phyloP scores from a whole-genome alignment of 108 stramenopile species.

The Nitzschia palea region DNA sequence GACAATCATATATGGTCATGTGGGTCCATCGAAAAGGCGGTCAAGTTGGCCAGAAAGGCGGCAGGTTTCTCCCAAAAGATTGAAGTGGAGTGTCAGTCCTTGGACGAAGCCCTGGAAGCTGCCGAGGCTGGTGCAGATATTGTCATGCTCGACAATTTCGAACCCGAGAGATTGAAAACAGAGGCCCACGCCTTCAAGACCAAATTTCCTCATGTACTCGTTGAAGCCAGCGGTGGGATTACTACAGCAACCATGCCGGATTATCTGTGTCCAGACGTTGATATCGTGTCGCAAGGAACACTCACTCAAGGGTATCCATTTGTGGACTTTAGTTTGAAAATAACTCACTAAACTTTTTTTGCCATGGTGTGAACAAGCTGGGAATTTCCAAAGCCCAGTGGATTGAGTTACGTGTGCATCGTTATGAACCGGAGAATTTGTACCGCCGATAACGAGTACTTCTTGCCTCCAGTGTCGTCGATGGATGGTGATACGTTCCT shows the following conservation, averaged over 20 bases:
- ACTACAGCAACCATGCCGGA: constrained; percentile 88
- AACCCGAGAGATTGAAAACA: constrained; percentile 67
- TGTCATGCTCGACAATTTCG: constrained; percentile 99
- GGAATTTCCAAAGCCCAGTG: not conserved
- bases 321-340: constrained; percentile 95
- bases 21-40: constrained; percentile 91
- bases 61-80: constrained; percentile 98
- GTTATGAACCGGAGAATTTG: too few species aligned
- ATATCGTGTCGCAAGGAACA: constrained; percentile 94
- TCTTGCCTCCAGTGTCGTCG: too few species aligned
- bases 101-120: constrained; percentile 93
- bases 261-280: constrained; percentile 88
- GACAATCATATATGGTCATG: constrained; percentile 94
- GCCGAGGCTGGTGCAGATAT: constrained; percentile 89
- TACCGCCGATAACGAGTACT: too few species aligned
- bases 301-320: constrained; percentile 98
- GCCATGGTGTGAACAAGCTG: not conserved
- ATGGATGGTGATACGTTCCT: not conserved
- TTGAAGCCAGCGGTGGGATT: constrained; percentile 99
- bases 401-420: not conserved
- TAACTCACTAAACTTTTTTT: constrained; percentile 39
- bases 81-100: constrained; percentile 93
- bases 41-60: constrained; percentile 77
- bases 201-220: constrained; percentile 83
- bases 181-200: constrained; percentile 86